These are phyloP conservation scores for Bruguiera gymnorhiza DNA, from an alignment of 345 rosid genomes.

Conservation along the genomic window DNA sequence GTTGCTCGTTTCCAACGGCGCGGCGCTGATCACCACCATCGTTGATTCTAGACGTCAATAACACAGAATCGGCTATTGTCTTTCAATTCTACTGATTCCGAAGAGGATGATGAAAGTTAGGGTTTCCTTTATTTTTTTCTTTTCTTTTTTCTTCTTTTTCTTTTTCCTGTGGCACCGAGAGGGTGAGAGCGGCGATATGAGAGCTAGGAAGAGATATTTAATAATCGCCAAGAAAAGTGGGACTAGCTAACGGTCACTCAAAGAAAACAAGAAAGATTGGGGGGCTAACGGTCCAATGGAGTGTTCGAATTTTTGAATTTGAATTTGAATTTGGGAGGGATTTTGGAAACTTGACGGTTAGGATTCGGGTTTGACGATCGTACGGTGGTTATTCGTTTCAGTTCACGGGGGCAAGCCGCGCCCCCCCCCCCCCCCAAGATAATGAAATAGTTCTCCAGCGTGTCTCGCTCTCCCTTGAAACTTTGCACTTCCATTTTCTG, in stretches of 20 bases:
- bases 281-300: conserved; percentile 10
- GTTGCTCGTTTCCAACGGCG: conserved; percentile 71
- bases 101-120: background rate
- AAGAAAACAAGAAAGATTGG: background rate
- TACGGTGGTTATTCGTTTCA: conserved; percentile 1
- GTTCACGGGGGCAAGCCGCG: background rate
- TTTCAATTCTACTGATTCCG: background rate
- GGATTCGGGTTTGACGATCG: background rate
- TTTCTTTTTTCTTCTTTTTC: background rate
- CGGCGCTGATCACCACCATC: conserved; percentile 34
- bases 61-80: background rate
- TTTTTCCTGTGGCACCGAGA: no score
- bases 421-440: no score
- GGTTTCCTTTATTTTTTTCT: background rate
- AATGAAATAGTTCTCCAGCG: no score
- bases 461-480: background rate
- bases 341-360: conserved; percentile 2
- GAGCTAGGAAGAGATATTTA: background rate
- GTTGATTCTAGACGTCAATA: background rate
- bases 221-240: background rate
- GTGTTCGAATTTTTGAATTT: conserved; percentile 11
- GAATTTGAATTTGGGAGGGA: conserved; percentile 7
- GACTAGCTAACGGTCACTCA: conserved; percentile 6
- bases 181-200: background rate
- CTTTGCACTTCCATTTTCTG: no score